These are phyloP conservation scores for Cyclotella atomus DNA, from an alignment of 108 stramenopile species.

Conservation along the genomic window DNA sequence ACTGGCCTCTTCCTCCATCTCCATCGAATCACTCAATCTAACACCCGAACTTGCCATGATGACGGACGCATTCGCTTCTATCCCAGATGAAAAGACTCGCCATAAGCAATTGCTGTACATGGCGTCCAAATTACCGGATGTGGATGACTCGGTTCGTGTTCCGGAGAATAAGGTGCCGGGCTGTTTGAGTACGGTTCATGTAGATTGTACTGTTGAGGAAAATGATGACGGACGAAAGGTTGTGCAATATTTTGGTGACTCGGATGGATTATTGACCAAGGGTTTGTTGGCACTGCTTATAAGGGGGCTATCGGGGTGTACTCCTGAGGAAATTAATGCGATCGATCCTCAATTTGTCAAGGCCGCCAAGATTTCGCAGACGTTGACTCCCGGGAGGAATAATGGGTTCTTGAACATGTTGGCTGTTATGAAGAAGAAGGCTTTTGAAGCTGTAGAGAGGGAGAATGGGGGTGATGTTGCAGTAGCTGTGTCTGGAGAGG, in stretches of 20 bases:
- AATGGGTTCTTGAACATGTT: conserved; percentile 99
- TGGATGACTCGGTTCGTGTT: conserved; percentile 60
- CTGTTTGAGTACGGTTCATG: conserved; percentile 88
- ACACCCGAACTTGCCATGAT: conserved; percentile 82
- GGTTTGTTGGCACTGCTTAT: conserved; percentile 93
- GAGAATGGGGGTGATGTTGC: conserved; percentile 3
- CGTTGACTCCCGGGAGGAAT: conserved; percentile 94
- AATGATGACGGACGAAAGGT: conserved; percentile 42
- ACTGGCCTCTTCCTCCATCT: conserved; percentile 13
- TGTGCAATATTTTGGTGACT: conserved; percentile 90
- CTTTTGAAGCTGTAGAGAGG: conserved; percentile 41
- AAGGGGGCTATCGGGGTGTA: conserved; percentile 79
- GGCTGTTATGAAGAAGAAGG: conserved; percentile 87
- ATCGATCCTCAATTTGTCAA: conserved; percentile 92
- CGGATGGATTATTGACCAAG: conserved; percentile 94
- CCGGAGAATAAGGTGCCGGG: conserved; percentile 92
- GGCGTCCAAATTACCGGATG: conserved; percentile 69
- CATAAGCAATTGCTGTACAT: conserved; percentile 97
- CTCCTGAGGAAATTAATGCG: conserved; percentile 70
- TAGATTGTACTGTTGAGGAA: conserved; percentile 62
- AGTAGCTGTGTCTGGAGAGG: too few species aligned
- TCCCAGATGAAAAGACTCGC: conserved; percentile 90
- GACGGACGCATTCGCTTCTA: conserved; percentile 75
- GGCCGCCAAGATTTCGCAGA: conserved; percentile 84
- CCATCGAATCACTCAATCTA: conserved; percentile 55